These are phyloP conservation scores for Nakazawaea ishiwadae DNA, from an alignment of 805 yeast species.

Conservation along the genomic window DNA sequence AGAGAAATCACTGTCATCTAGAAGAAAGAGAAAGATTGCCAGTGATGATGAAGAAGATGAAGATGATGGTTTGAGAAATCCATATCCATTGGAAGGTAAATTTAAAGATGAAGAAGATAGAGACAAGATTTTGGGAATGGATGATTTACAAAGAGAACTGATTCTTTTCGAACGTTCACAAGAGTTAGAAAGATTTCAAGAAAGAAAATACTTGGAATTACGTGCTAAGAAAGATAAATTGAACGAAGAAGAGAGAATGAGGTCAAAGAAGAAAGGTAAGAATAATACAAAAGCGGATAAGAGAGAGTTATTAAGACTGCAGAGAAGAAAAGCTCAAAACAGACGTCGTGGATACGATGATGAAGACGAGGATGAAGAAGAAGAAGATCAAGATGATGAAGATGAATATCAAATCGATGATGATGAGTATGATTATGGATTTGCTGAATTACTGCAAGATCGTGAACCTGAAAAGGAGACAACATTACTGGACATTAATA, in stretches of 20 bases:
- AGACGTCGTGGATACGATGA: conserved; percentile 16
- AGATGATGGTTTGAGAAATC: conserved; percentile 46
- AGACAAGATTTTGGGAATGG: conserved; percentile 59
- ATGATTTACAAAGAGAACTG: conserved; percentile 90
- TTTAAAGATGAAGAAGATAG: conserved; percentile 81
- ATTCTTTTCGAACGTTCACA: conserved; percentile 89
- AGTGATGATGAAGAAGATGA: conserved; percentile 29
- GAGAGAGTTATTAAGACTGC: conserved; percentile 29
- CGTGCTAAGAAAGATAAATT: conserved; percentile 50
- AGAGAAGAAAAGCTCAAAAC: conserved; percentile 14
- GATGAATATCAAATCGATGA: conserved; percentile 35
- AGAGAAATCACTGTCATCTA: conserved; percentile 33
- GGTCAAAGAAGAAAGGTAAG: conserved; percentile 10
- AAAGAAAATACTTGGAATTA: conserved; percentile 75
- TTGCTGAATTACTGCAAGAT: conserved; percentile 22
- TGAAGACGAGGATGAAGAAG: conserved; percentile 40
- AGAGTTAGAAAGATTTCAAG: conserved; percentile 84
- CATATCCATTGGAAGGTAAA: conserved; percentile 92
- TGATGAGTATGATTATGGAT: conserved; percentile 33
- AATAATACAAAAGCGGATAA: conserved; percentile 21
- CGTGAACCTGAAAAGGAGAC: conserved; percentile 33
- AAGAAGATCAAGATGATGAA: conserved; percentile 30
- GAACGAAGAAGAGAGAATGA: conserved; percentile 15
- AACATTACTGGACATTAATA: conserved; percentile 61
- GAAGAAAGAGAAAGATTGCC: conserved; percentile 19